Evolutionary conservation across 129 eudicot species (phyloP), one percentile per base, ranked within the genome.

Genomic region (Artemisia tridentata): DNA sequence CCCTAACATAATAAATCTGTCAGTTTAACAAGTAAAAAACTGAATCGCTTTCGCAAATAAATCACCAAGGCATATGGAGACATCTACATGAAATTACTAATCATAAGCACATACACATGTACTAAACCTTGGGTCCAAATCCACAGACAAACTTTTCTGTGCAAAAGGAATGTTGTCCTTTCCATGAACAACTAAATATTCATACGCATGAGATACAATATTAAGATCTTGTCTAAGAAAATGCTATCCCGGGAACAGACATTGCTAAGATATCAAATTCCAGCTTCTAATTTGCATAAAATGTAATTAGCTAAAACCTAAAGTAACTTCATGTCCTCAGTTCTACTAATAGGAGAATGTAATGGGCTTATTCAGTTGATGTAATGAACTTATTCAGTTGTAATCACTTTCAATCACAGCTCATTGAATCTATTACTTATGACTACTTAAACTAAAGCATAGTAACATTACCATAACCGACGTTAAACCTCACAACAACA

Each of bases 1-100:
- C 99, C 99, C 99, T 95, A 84, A 78, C 65, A 80, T 19, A 77
- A 43, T 20, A 75, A 68, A 67, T 57, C 63, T 73, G 45, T 59
- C 72, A 69, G 18, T 79, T 69, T 34, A 34, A 72, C 61, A 62
- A 76, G 38, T 11, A 43, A 41, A 46, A 16, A 48, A 45, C n/a
- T 17, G 23, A 23, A 77, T 18, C n/a, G 43, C 21, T 15, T 41
- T 53, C 4, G 29, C 54, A 63, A 31, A 41, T 43, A 63, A 75
- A 56, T 45, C 38, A 41, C 7, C 45, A 18, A 4, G 3, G 56
- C 72, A 60, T 19, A 43, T 15, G 34, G 21, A n/a, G 6, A 58
- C 48, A 47, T 72, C 45, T 15, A 59, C 76, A 59, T n/a, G 16
- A 72, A 34, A 34, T 34, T 34, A 34, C 43, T 34, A 34, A 7